phyloP scores from a whole-genome alignment of 2,329 filamentous ascomycete genomes.

The Fusarium globosum region DNA sequence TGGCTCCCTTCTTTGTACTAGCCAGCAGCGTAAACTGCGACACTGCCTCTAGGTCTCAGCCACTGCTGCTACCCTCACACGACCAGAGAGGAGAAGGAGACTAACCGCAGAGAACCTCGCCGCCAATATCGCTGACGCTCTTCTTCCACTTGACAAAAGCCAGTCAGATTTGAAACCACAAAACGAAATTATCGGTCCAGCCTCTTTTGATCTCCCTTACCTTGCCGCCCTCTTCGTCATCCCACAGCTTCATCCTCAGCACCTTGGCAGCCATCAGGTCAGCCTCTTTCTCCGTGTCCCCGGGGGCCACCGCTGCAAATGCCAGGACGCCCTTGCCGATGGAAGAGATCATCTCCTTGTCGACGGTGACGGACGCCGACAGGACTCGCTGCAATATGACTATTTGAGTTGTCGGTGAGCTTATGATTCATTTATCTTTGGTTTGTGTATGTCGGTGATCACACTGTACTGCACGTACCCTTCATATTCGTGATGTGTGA shows the following conservation, averaged over 20 bases:
- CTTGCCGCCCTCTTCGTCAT: slow-evolving; percentile 77
- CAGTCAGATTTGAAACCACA: slow-evolving; percentile 18
- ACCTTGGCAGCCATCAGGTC: slow-evolving; percentile 87
- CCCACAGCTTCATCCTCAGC: slow-evolving; percentile 91
- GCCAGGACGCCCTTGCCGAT: slow-evolving; percentile 92
- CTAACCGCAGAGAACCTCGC: slow-evolving; percentile 92
- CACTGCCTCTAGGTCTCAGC: slow-evolving; percentile 64
- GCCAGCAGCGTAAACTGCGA: slow-evolving; percentile 97
- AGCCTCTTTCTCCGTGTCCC: slow-evolving; percentile 89
- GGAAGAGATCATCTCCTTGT: slow-evolving; percentile 87
- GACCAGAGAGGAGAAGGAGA: background rate
- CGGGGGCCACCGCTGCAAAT: slow-evolving; percentile 89
- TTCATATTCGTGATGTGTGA: slow-evolving; percentile 32
- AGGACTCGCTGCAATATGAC: slow-evolving; percentile 94
- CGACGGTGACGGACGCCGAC: slow-evolving; percentile 94
- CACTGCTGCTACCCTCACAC: background rate
- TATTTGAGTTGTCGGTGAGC: slow-evolving; percentile 52
- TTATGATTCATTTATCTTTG: background rate
- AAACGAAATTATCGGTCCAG: background rate
- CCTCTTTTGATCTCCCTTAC: slow-evolving; percentile 55
- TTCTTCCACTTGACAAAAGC: slow-evolving; percentile 78
- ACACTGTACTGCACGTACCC: slow-evolving; percentile 30
- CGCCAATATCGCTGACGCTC: slow-evolving; percentile 86
- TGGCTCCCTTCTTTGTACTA: slow-evolving; percentile 93
- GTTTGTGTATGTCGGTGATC: background rate